phyloP scores from a whole-genome alignment of 2,329 filamentous ascomycete species.

The Arthrobotrys sphaeroides region DNA sequence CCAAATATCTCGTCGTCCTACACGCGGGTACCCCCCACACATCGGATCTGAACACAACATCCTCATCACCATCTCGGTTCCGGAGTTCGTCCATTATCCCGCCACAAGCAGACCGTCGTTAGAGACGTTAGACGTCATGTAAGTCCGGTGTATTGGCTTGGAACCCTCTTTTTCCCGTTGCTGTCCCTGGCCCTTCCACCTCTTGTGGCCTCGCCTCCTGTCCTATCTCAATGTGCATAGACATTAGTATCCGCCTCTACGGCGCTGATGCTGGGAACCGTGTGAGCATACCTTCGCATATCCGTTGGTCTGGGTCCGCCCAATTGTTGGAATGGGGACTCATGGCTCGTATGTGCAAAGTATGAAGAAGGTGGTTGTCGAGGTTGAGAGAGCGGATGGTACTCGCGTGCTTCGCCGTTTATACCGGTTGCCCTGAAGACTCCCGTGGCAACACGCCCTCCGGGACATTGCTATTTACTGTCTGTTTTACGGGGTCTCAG shows the following conservation, averaged over 20 bases:
- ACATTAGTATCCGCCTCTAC: background rate
- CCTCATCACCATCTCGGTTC: background rate
- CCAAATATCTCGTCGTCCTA: background rate
- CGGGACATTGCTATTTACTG: background rate
- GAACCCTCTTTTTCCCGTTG: background rate
- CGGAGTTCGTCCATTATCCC: background rate
- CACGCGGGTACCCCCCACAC: background rate
- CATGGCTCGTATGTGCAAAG: background rate
- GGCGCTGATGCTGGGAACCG: background rate
- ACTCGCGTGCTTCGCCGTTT: no score
- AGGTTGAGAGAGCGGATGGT: background rate
- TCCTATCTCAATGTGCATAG: background rate
- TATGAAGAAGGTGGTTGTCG: background rate
- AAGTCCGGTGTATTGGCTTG: background rate
- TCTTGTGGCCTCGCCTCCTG: background rate
- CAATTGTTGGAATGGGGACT: background rate
- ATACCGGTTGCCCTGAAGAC: background rate
- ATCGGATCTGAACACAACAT: background rate
- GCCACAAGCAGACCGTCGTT: background rate
- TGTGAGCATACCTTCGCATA: background rate
- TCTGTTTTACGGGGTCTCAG: background rate
- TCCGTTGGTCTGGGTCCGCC: background rate
- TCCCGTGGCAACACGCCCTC: background rate
- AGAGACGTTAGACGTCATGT: slow-evolving; percentile 1
- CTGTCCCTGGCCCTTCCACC: background rate